Base-by-base conservation (phyloP, 2,329 filamentous ascomycete genomes). In the Fusarium lyarnte region DNA sequence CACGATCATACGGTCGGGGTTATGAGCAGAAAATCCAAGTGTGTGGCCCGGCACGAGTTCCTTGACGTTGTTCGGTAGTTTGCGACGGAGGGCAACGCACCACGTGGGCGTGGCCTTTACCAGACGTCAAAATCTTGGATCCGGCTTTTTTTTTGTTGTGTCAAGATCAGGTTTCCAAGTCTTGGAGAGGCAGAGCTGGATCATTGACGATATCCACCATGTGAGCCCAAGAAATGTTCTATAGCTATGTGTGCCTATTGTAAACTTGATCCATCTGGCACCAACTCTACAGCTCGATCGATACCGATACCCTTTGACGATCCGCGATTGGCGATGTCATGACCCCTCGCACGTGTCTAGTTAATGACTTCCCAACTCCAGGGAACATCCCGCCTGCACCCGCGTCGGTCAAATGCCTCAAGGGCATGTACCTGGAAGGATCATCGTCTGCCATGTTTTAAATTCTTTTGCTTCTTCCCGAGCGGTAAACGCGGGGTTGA, bases 401-500 rank as follows among this genome's bases (percentile, higher is more conserved):
- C 60, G 43, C 63, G 42, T 74, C 52, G 66, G 59, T 41, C 70
- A 73, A 73, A 72, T 74, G 47, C 70, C 71, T 73, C 70, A 73
- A 45, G 53, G 21, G 39, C 71, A 59, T 58, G 58, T 66, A 55
- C 54, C 72, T 70, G 43, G 74, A 66, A 63, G 59, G 63, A 67
- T 73, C 39, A 58, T 53, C 72, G 64, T 63, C 36, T 53, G 54
- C 59, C 66, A 69, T 76, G 45, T 39, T 59, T 58, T 45, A 36
- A 25, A 25, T 59, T 55, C 63, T 64, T 69, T 63, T 60, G 45
- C 43, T 51, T 49, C 27, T 42, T 39, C 39, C 45, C 49, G 47
- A 66, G 62, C 76, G 76, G 75, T 72, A 78, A 78, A 78, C 75
- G 76, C 76, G 76, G 76, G 75, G 75, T 66, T 51, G 31, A 57